Evolutionary conservation across 2,329 filamentous ascomycete genomes (phyloP), one percentile per base, ranked within the genome.

Genomic region (Epicoccum sorghinum): DNA sequence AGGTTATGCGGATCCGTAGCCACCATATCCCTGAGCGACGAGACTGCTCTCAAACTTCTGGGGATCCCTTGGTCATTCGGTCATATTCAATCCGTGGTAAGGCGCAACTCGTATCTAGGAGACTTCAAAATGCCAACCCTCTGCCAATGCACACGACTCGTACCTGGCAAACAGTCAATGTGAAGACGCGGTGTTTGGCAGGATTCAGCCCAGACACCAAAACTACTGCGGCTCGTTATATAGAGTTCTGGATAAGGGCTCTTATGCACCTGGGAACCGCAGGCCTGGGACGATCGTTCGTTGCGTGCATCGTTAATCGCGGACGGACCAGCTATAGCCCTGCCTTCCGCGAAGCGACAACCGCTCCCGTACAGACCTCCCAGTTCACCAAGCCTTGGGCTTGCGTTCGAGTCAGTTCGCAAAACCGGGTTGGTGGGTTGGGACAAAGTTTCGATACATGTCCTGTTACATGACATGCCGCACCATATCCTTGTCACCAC

Each of bases 281-380:
- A 25, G 12, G 37, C 29, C 52, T 42, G 47, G 52, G 42, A 55
- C 50, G 47, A 55, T 50, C 52, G 41, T 41, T 55, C 42, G n/a
- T 32, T 12, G 37, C 35, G n/a, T 32, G 52, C 37, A 22, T 38
- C 52, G 33, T 32, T 9, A 10, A 12, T 23, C 37, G 18, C 18
- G 3, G 32, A 32, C 37, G 46, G 22, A 14, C 41, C 36, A 55
- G 52, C 35, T 23, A 24, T 46, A 50, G 41, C 37, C 46, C 23
- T 47, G 46, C 42, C 27, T 24, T 35, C 14, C 8, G 22, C 12
- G 42, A 50, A 55, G 30, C 49, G 1, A 33, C 37, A 42, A 39
- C 46, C 41, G 50, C 36, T 18, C 18, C 18, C 18, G 18, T 55
- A n/a, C 23, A 30, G 27, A 42, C 22, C 18, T 3, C 42, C 35